Conservation (phyloP, 2,329 filamentous ascomycete genomes). For the Cladosporium velox region DNA sequence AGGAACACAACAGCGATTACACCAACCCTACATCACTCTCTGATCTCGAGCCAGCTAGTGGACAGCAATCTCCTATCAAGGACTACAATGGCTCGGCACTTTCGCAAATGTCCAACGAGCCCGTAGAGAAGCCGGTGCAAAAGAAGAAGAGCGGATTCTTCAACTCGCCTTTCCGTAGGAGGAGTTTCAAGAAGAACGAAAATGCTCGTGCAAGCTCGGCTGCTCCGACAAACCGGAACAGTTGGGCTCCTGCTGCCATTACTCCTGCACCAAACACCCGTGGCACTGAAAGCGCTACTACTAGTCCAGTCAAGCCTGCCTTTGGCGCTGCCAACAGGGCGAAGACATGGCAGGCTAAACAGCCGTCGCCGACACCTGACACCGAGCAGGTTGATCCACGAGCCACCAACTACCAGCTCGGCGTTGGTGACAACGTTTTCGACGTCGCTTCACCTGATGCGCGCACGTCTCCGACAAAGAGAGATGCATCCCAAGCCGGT, state of each 20-base stretch:
- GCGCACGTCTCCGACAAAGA: constrained; percentile 27
- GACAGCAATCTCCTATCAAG: constrained; percentile 74
- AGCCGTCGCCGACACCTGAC: constrained; percentile 46
- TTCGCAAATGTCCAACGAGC: constrained; percentile 30
- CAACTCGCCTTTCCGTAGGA: constrained; percentile 83
- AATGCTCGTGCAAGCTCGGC: constrained; percentile 42
- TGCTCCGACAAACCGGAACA: constrained; percentile 51
- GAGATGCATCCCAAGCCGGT: not conserved
- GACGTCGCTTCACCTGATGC: constrained; percentile 78
- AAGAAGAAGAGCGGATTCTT: constrained; percentile 84
- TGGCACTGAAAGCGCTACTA: constrained; percentile 43
- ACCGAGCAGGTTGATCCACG: constrained; percentile 84
- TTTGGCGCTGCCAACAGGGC: constrained; percentile 31
- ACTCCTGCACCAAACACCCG: constrained; percentile 32
- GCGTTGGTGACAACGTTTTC: constrained; percentile 94
- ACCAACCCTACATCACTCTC: constrained; percentile 88
- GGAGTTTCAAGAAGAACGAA: constrained; percentile 79
- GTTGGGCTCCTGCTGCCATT: constrained; percentile 51
- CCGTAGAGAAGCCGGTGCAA: constrained; percentile 65
- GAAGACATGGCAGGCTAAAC: constrained; percentile 37
- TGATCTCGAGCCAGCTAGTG: constrained; percentile 76
- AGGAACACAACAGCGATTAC: constrained; percentile 69
- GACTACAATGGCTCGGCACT: constrained; percentile 41
- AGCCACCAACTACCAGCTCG: constrained; percentile 80
- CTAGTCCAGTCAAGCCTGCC: constrained; percentile 45